Evolutionary conservation across 2,329 filamentous ascomycete genomes (phyloP).

Genomic region (Xylaria sp.): DNA sequence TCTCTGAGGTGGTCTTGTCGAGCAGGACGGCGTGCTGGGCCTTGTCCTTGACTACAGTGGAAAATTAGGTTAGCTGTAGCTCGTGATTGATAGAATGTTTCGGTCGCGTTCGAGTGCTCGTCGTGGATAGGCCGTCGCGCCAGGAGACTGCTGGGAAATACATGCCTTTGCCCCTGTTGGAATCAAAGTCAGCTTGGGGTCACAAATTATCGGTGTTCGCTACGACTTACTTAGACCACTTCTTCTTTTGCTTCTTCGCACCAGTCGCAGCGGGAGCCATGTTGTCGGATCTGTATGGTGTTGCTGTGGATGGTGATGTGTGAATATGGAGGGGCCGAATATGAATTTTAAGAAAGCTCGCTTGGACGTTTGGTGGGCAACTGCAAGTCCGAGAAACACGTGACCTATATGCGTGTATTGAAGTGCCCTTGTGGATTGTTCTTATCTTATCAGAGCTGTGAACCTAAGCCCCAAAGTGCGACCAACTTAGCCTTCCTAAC

Average conservation of each 20-base stretch:
- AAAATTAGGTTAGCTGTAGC: constrained; percentile 39
- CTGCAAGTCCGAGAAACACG: constrained; percentile 37
- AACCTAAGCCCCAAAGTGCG: no score
- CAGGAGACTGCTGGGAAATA: constrained; percentile 31
- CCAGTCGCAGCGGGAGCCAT: constrained; percentile 66
- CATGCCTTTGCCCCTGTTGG: constrained; percentile 49
- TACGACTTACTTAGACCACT: constrained; percentile 74
- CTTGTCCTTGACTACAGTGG: constrained; percentile 92
- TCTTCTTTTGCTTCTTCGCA: constrained; percentile 86
- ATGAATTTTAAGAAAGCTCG: constrained; percentile 49
- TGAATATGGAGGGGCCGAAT: constrained; percentile 46
- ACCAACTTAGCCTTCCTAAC: no score
- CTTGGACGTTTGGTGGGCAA: constrained; percentile 47
- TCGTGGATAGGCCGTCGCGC: constrained; percentile 31
- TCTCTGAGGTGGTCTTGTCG: constrained; percentile 97
- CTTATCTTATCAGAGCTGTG: neutral
- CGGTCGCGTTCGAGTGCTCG: constrained; percentile 26
- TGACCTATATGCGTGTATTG: constrained; percentile 37
- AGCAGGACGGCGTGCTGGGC: constrained; percentile 99
- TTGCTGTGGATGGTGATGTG: constrained; percentile 46
- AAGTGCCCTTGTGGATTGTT: neutral
- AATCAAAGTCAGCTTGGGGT: constrained; percentile 40
- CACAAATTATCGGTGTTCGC: constrained; percentile 36
- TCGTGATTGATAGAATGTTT: constrained; percentile 5
- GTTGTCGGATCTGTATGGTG: constrained; percentile 51